These are phyloP conservation scores for Clarireedia hainanense DNA, from an alignment of 2,329 filamentous ascomycete genomes.

Conservation along the genomic window DNA sequence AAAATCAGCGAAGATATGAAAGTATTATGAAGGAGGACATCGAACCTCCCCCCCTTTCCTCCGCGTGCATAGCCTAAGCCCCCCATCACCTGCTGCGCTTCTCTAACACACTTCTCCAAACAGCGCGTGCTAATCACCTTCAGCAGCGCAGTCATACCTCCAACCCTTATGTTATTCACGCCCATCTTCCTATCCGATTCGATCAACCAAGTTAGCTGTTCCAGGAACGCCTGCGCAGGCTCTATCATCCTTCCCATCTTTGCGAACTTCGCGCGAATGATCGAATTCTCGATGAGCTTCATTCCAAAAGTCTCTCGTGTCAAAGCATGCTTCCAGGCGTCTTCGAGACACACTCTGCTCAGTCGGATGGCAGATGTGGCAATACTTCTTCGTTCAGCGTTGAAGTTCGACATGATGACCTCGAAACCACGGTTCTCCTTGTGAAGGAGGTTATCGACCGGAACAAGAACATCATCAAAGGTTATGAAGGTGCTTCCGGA, in stretches of 20 bases:
- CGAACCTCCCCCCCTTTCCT: constrained; percentile 36
- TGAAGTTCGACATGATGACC: constrained; percentile 53
- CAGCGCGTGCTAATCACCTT: constrained; percentile 46
- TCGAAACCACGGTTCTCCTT: constrained; percentile 47
- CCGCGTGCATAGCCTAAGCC: constrained; percentile 43
- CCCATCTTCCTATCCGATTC: constrained; percentile 18
- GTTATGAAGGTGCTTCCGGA: constrained; percentile 49
- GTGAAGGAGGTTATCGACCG: constrained; percentile 44
- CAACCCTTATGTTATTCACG: constrained; percentile 35
- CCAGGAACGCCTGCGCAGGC: constrained; percentile 52
- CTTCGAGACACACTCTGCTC: constrained; percentile 46
- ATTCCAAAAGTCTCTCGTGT: constrained; percentile 50
- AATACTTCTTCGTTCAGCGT: constrained; percentile 51
- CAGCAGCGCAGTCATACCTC: constrained; percentile 42
- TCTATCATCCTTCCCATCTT: constrained; percentile 53
- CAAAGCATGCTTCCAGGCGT: constrained; percentile 44
- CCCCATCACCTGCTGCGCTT: constrained; percentile 48
- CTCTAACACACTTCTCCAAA: constrained; percentile 44
- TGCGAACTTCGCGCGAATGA: constrained; percentile 53
- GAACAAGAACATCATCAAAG: constrained; percentile 48
- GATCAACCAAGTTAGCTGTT: constrained; percentile 45
- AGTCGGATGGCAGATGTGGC: constrained; percentile 49
- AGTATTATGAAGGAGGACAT: neutral
- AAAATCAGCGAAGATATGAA: constrained; percentile 5
- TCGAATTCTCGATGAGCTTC: constrained; percentile 48